Conservation (phyloP, 2,329 filamentous ascomycete genomes). For the Hypoxylon sp. region DNA sequence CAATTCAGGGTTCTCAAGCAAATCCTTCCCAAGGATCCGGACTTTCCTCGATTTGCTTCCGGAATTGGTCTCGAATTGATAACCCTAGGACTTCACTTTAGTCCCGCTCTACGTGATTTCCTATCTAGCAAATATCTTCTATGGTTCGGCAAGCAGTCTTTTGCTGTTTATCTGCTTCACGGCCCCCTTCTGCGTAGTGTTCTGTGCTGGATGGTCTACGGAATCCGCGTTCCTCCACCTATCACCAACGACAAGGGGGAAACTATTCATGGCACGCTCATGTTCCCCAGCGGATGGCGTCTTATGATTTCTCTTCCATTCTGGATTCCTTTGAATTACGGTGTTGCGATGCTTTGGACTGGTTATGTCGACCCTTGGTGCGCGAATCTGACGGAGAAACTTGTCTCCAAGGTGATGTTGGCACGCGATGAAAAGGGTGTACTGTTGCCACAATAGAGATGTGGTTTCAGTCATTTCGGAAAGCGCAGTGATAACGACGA, state of each 20-base stretch:
- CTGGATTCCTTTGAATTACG: constrained; percentile 65
- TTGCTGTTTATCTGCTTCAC: constrained; percentile 76
- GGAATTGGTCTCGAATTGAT: constrained; percentile 56
- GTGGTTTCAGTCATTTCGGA: constrained; percentile 22
- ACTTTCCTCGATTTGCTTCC: constrained; percentile 61
- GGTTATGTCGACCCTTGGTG: constrained; percentile 68
- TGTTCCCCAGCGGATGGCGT: constrained; percentile 57
- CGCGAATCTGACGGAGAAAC: constrained; percentile 60
- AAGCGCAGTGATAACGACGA: constrained; percentile 23
- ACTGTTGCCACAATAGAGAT: constrained; percentile 52
- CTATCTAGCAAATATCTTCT: constrained; percentile 70
- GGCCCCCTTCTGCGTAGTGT: constrained; percentile 72
- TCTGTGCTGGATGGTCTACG: constrained; percentile 73
- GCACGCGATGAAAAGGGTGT: constrained; percentile 54
- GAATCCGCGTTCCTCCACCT: constrained; percentile 58
- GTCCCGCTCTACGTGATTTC: constrained; percentile 62
- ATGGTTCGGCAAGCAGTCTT: constrained; percentile 75
- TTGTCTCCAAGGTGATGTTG: constrained; percentile 54
- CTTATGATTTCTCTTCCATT: constrained; percentile 60
- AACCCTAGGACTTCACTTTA: constrained; percentile 55
- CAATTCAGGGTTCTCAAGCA: constrained; percentile 60
- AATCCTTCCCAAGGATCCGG: constrained; percentile 63
- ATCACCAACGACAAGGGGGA: constrained; percentile 57
- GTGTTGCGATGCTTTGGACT: constrained; percentile 66
- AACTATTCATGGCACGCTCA: constrained; percentile 56